Base-by-base conservation (phyloP, 148 eudicot species). In the Rhododendron vialii region DNA sequence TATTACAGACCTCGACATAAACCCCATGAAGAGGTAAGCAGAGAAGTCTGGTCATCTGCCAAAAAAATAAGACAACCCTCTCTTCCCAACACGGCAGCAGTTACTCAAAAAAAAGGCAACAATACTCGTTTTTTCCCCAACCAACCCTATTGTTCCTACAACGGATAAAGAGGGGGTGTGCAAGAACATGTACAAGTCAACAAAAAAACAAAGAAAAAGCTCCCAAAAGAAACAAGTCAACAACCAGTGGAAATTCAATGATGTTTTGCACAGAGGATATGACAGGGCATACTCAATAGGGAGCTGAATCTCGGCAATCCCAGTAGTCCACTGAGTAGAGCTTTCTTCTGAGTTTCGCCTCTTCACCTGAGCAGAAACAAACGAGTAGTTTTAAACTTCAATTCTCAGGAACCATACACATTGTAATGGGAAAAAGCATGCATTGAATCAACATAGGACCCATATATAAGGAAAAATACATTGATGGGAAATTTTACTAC, bases 291-390 rank as follows among this genome's bases (percentile, higher is more conserved):
- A 96, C 99, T 96, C 99, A 30, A 96, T 96, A 3, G 99, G 99
- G 51, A 96, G 98, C 92, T 96, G 99, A 82, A 96, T 81, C 91
- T 96, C 99, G 9, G 99, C 99, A 89, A 96, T 96, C 82, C 99
- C 99, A 57, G 99, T 96, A 30, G 99, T 95, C 98, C 99, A 96
- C 85, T 96, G 99, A 86, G 99, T 96, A 88, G 98, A 95, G 93
- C 97, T 93, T 88, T 96, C 99, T 82, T 93, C 98, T 59, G 96
- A 90, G 89, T 93, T 96, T 81, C 97, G 93, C 89, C 90, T 93
- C 88, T 92, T 96, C 86, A 96, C 99, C 99, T 96, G 80, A 57
- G 67, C 36, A 38, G 38, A 80, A 82, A 43, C 71, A 79, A 26
- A 38, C 24, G 33, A 63, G 45, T 28, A 85, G 43, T 15, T 78